These are phyloP conservation scores for Calycina herbarum DNA, from an alignment of 2,329 filamentous ascomycete species.

Conservation along the genomic window DNA sequence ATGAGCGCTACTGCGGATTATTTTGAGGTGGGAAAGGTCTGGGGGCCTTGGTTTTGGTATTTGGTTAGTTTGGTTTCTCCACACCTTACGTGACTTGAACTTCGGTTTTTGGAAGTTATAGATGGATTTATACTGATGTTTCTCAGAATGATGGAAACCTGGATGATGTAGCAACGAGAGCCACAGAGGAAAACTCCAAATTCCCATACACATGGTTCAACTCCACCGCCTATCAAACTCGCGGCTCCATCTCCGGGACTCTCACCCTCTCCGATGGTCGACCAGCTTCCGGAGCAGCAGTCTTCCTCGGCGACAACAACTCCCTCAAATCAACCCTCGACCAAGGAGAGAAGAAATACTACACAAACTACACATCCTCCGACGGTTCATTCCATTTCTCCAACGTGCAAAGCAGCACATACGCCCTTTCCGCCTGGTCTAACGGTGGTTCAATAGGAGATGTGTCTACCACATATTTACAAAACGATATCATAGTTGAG, in stretches of 20 bases:
- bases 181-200: slow-evolving; percentile 42
- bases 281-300: slow-evolving; percentile 47
- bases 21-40: slow-evolving; percentile 44
- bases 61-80: slow-evolving; percentile 23
- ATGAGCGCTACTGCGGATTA: slow-evolving; percentile 40
- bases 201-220: slow-evolving; percentile 54
- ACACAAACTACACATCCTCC: slow-evolving; percentile 47
- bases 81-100: no score
- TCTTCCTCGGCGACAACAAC: slow-evolving; percentile 51
- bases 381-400: slow-evolving; percentile 46
- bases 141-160: slow-evolving; percentile 47
- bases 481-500: slow-evolving; percentile 43
- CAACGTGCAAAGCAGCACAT: slow-evolving; percentile 46
- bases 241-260: slow-evolving; percentile 46
- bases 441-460: slow-evolving; percentile 46
- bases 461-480: slow-evolving; percentile 46
- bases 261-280: slow-evolving; percentile 49
- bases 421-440: slow-evolving; percentile 52
- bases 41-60: slow-evolving; percentile 48
- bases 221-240: slow-evolving; percentile 48
- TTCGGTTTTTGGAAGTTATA: no score
- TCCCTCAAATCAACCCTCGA: slow-evolving; percentile 47
- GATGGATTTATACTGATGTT: no score
- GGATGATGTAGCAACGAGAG: slow-evolving; percentile 43
- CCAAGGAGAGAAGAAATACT: slow-evolving; percentile 50